Evolutionary conservation across 108 stramenopile genomes (phyloP).

Genomic region (Epipyxis sp.): DNA sequence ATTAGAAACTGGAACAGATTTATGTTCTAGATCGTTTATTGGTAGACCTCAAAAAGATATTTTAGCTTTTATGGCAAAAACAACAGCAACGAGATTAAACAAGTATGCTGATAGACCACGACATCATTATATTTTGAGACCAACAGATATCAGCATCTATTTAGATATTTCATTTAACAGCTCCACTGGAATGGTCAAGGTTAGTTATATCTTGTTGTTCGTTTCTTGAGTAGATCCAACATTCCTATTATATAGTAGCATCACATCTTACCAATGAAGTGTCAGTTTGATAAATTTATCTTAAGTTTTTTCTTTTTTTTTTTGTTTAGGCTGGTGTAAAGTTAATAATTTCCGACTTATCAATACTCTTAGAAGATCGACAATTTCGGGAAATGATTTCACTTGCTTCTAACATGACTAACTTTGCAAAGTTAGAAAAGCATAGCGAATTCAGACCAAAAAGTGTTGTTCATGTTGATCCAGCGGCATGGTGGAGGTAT

Average conservation of each 20-base stretch:
- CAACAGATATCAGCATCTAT: not conserved
- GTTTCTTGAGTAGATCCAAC: not conserved
- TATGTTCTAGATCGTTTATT: not conserved
- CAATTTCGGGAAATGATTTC: slow-evolving; percentile 23
- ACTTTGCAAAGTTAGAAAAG: slow-evolving; percentile 37
- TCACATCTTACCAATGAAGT: not conserved
- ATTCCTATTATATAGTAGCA: not conserved
- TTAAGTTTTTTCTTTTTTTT: not conserved
- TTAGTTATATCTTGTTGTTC: not conserved
- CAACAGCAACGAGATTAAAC: not conserved
- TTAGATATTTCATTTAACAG: not conserved
- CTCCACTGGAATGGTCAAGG: not conserved
- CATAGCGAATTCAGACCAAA: slow-evolving; percentile 27
- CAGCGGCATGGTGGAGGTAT: slow-evolving; percentile 43
- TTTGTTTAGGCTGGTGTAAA: not conserved
- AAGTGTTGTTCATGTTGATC: slow-evolving; percentile 29
- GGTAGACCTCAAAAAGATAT: not conserved
- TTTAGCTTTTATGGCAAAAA: not conserved
- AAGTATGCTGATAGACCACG: not conserved
- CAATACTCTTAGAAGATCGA: not conserved
- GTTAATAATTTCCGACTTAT: not conserved
- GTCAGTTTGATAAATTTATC: not conserved
- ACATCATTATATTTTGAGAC: slow-evolving; percentile 4
- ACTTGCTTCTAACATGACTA: slow-evolving; percentile 19
- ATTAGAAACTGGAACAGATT: not conserved